A percentile compares a stretch with the other conserved stretches of the same genome.
Evolutionary conservation across 345 rosid genomes (phyloP).

Genomic region (Geranium rotundifolium): DNA sequence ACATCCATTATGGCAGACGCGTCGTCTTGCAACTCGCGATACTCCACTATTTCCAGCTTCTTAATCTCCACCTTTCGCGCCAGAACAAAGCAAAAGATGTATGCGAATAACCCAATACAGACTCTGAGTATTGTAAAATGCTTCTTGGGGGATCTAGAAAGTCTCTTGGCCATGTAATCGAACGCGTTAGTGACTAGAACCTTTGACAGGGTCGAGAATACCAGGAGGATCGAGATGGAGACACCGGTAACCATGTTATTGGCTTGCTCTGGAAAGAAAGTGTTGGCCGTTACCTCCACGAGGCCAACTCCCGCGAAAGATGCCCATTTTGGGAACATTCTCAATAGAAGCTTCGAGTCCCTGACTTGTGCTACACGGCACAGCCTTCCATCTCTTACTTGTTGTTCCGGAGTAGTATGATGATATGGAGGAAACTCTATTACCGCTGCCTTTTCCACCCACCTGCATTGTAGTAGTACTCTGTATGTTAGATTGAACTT

Average conservation of each 20-base stretch:
- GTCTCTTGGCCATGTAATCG: neutral
- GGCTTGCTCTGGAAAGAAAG: constrained; percentile 6
- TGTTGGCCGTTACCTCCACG: neutral
- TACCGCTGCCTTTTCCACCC: constrained; percentile 2
- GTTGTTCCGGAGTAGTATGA: neutral
- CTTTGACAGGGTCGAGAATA: neutral
- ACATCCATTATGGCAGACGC: neutral
- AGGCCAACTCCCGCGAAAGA: constrained; percentile 8
- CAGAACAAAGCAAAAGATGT: neutral
- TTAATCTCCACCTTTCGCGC: constrained; percentile 5
- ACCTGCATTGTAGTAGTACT: neutral
- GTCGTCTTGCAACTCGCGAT: neutral
- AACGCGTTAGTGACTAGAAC: neutral
- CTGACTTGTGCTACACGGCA: neutral
- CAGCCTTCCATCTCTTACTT: neutral
- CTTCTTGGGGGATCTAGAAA: neutral
- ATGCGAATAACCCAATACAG: neutral
- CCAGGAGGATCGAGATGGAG: neutral
- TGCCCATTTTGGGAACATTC: constrained; percentile 1
- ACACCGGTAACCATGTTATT: neutral
- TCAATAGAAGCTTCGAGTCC: neutral
- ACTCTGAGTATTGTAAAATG: neutral
- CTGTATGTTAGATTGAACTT: neutral
- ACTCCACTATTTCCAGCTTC: neutral
- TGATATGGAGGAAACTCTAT: neutral